These are phyloP conservation scores for Pseudonitzschia multiseries DNA, from an alignment of 108 stramenopile species.

Conservation along the genomic window DNA sequence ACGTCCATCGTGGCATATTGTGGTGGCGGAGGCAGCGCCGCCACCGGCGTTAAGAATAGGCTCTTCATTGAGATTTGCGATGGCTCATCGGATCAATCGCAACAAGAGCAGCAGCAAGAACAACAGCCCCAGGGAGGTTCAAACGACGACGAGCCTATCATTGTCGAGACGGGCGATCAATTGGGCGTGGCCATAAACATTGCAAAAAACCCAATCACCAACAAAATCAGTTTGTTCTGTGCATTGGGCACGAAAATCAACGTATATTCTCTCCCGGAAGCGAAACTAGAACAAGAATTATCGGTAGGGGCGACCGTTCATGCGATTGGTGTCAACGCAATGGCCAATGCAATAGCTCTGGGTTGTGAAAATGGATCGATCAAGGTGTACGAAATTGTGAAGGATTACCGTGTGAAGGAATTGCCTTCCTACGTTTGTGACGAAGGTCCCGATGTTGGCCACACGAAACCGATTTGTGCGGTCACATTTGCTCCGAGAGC, in stretches of 20 bases:
- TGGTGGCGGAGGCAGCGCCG: slow-evolving; percentile 73
- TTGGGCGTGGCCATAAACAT: slow-evolving; percentile 44
- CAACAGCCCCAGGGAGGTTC: slow-evolving; percentile 7
- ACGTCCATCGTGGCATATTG: slow-evolving; percentile 63
- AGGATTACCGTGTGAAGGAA: slow-evolving; percentile 29
- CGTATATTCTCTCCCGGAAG: slow-evolving; percentile 37
- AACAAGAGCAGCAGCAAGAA: background rate
- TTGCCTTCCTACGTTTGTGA: slow-evolving; percentile 33
- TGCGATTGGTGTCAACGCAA: slow-evolving; percentile 42
- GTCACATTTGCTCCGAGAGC: slow-evolving; percentile 57
- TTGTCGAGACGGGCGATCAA: slow-evolving; percentile 39
- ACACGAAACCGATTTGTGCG: slow-evolving; percentile 73
- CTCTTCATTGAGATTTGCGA: slow-evolving; percentile 32
- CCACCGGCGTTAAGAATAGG: slow-evolving; percentile 70
- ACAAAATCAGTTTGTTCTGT: slow-evolving; percentile 34
- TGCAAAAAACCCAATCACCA: slow-evolving; percentile 39
- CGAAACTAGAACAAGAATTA: slow-evolving; percentile 20
- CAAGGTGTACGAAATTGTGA: slow-evolving; percentile 46
- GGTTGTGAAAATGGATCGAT: slow-evolving; percentile 79
- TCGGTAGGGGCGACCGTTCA: slow-evolving; percentile 41
- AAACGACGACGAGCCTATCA: slow-evolving; percentile 25
- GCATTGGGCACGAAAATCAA: slow-evolving; percentile 39
- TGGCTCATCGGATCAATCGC: background rate
- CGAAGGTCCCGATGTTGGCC: slow-evolving; percentile 38
- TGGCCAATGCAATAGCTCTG: slow-evolving; percentile 52